Base-by-base conservation (phyloP, 2,329 filamentous ascomycete species). In the Verticillium zaregamsianum region DNA sequence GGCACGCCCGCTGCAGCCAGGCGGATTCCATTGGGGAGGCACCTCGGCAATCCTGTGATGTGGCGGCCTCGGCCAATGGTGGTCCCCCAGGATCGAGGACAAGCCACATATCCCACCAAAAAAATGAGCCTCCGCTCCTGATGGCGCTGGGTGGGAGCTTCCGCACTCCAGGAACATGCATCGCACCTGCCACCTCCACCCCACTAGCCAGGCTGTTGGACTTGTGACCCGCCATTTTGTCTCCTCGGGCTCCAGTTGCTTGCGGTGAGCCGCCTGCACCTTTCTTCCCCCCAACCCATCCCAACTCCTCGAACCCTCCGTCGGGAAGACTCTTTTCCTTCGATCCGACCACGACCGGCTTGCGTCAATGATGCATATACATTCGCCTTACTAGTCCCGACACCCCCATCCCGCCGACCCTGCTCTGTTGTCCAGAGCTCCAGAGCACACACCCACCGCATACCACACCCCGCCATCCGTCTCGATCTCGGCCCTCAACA, bases 351-450 rank as follows among this genome's bases (percentile, higher is more conserved):
- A 23, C 14, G 20, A 14, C 15, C 49, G 35, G 59, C 31, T 40
- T 31, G 14, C 54, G 25, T 39, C 40, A 59, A 54, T 57, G 63
- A 59, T 61, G 62, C 58, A 59, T 55, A 62, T 57, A 57, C 56
- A 35, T 55, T 33, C 39, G 12, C 54, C 49, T 35, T 17, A 61
- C 35, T 35, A 58, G 33, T 15, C n/a, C 37, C 57, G 57, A 28
- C 37, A 32, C 15, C 9, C 31, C 15, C n/a, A 17, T 33, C 55
- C 57, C 20, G 12, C 35, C 23, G 3, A 15, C 15, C 57, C 11
- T 11, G 11, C 23, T n/a, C 57, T n/a, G 37, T 23, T 28, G 17
- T 49, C 15, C 25, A 15, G 20, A 28, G 17, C 32, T 23, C 25
- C 33, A 23, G 7, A 23, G 7, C 31, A 17, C 28, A 31, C 17